Percentiles rank a stretch among this genome's conserved stretches.
Evolutionary conservation across 2,329 filamentous ascomycete genomes (phyloP).

Genomic region (Allantophomopsis lycopodina): DNA sequence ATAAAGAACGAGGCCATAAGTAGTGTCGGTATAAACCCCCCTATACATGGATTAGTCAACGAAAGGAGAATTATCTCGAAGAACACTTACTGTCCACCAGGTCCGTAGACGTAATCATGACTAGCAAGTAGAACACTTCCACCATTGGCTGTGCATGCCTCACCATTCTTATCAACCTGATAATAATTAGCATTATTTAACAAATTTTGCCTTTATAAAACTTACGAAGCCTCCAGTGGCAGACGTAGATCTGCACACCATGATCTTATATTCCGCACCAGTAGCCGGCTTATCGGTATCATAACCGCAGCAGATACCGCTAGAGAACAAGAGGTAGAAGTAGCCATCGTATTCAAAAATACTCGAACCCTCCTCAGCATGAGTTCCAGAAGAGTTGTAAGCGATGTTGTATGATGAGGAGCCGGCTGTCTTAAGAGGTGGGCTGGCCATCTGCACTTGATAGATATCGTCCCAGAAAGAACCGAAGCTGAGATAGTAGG

Average conservation of each 20-base stretch:
- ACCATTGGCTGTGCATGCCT: slow-evolving; percentile 37
- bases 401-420: slow-evolving; percentile 30
- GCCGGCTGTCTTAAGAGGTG: slow-evolving; percentile 16
- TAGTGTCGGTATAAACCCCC: slow-evolving; percentile 36
- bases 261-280: slow-evolving; percentile 53
- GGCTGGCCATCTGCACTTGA: slow-evolving; percentile 34
- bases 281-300: slow-evolving; percentile 31
- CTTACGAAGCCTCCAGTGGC: slow-evolving; percentile 37
- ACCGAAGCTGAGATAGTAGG: slow-evolving; percentile 44
- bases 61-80: slow-evolving; percentile 1
- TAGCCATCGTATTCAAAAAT: slow-evolving; percentile 39
- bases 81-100: slow-evolving; percentile 37
- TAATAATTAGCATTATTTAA: background rate
- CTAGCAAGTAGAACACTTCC: slow-evolving; percentile 46
- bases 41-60: slow-evolving; percentile 16
- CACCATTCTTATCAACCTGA: slow-evolving; percentile 34
- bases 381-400: slow-evolving; percentile 33
- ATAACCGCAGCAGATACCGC: slow-evolving; percentile 48
- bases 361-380: slow-evolving; percentile 41
- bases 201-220: background rate
- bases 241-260: slow-evolving; percentile 42
- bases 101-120: slow-evolving; percentile 47
- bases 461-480: slow-evolving; percentile 57
- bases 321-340: slow-evolving; percentile 52
- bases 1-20: slow-evolving; percentile 39